Evolutionary conservation across 1,139 yeast species (phyloP), one percentile per base, ranked within the genome.

Genomic region (Saccharomyces hybrid): DNA sequence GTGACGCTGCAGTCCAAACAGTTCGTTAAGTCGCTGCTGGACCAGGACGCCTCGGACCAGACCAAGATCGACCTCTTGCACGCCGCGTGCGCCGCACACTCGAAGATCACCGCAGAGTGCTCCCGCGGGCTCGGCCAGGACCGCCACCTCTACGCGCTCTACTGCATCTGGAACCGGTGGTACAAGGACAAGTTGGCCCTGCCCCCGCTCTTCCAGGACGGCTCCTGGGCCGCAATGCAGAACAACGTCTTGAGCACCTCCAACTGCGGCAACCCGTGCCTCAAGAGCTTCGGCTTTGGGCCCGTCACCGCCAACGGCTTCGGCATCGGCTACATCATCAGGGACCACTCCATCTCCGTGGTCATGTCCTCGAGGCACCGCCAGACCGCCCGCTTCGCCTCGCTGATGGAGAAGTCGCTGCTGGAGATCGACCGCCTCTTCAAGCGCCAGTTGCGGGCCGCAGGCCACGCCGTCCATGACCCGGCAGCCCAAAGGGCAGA

Each of bases 341-440:
- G 90, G 69, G 89, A 82, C 56, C 88, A 88, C 66, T 84, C 93
- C 4, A 82, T 90, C 55, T 84, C 95, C 2, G 82, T 90, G 47
- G 89, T 96, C 69, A 95, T 88, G 0, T 82, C 95, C 27, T 88
- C 96, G 5, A 90, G 88, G 71, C 97, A 90, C 71, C 80, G 97
- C 60, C 97, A 90, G 73, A 90, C 97, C 1, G 76, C 79, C 59
- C 79, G 97, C 70, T 87, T 88, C 67, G 78, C 88, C 60, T 56
- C 72, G 55, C 49, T 67, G 42, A 62, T 67, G 44, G 69, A 65
- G 47, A 61, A 60, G 54, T 64, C 70, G 7, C 57, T 68, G 29
- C 52, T 61, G 12, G 71, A 67, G 52, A 57, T 67, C 8, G 63
- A 64, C 49, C 64, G 65, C 48, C 58, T 65, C 11, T 61, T 61